Evolutionary conservation across 257 asterid species (phyloP), one percentile per base, ranked within the genome.

Genomic region (Solanum piurae): DNA sequence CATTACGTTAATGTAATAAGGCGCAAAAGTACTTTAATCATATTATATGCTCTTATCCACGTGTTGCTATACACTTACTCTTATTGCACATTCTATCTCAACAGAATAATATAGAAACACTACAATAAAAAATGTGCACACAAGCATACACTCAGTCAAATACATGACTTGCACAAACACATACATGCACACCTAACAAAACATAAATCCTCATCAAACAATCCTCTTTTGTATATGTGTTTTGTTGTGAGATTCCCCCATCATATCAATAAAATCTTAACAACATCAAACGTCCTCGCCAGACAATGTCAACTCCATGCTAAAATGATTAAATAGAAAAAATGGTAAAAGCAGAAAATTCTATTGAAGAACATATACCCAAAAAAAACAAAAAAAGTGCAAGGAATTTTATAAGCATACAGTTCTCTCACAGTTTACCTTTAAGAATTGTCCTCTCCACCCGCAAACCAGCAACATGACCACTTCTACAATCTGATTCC

Each of bases 401-500:
- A 72, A 82, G 69, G 55, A 10, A 9, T 72, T 25, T 75, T 68
- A 27, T 69, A 25, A 75, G 20, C 62, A 62, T 86, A 52, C 13
- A 25, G 8, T 37, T 40, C 13, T 46, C 42, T 29, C 49, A 88
- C 16, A 85, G 60, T 83, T 69, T 90, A 95, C 98, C 99, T 93
- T 73, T 87, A 85, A 97, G 93, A 84, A 88, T 86, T 49, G 99
- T 95, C 93, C 89, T 94, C 94, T 97, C 99, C 86, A 97, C 89
- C 58, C 87, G 93, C 88, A 95, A 92, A 83, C 97, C 93, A 91
- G 92, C 92, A 89, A 94, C 92, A 88, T 91, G 94, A 84, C 95
- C 95, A 44, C 87, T 89, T 86, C 85, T 89, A 60, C 84, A 86
- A 86, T 90, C 92, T 9, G 94, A 92, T 86, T 92, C 96, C 49